Evolutionary conservation across 768 basidiomycete species (phyloP).

Genomic region (Russula griseocarnosa): DNA sequence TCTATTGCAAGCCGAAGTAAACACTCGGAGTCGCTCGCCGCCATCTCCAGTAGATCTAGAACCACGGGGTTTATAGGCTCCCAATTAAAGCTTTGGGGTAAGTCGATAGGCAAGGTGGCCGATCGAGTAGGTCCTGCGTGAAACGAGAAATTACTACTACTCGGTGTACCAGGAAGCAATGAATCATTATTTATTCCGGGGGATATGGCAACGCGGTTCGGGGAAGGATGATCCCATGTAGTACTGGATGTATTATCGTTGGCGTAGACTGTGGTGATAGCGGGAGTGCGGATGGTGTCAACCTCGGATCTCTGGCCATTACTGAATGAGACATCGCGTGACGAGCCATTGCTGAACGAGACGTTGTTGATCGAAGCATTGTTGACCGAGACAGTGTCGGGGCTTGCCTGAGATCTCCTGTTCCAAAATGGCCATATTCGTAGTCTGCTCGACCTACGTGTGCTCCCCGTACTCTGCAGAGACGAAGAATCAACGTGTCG

Average conservation of each 20-base stretch:
- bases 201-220: background rate
- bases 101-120: background rate
- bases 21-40: constrained; percentile 10
- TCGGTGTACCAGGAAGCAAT: too few species aligned
- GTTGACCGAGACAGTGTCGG: too few species aligned
- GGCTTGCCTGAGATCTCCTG: background rate
- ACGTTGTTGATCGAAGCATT: too few species aligned
- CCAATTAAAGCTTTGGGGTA: background rate
- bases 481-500: background rate
- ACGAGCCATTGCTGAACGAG: too few species aligned
- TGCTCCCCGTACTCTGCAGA: constrained; percentile 1
- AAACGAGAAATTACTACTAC: background rate
- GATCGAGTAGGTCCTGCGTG: background rate
- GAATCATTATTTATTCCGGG: background rate
- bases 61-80: background rate
- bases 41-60: background rate
- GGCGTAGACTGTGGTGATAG: too few species aligned
- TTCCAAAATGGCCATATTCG: background rate
- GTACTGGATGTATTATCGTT: too few species aligned
- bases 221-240: too few species aligned
- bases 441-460: background rate
- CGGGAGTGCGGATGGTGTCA: too few species aligned
- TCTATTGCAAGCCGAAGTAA: constrained; percentile 5
- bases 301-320: too few species aligned
- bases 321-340: too few species aligned